phyloP scores from a whole-genome alignment of 768 basidiomycete species.

The Suillus placidus region DNA sequence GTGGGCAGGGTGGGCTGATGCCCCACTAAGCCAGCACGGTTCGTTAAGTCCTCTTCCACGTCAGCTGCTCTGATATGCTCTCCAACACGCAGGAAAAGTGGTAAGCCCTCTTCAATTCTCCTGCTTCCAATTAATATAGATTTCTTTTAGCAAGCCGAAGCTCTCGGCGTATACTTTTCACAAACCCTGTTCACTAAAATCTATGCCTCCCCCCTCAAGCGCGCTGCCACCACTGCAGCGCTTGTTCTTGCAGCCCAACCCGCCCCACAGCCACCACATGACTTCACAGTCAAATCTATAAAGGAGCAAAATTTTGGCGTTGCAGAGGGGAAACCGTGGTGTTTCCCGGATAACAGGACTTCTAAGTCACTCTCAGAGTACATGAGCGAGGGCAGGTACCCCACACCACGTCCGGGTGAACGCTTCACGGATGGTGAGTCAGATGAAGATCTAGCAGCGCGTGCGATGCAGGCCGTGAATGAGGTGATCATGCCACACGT shows the following conservation, averaged over 20 bases:
- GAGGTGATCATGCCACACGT: constrained; percentile 58
- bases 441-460: constrained; percentile 56
- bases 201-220: constrained; percentile 66
- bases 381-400: constrained; percentile 55
- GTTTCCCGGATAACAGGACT: constrained; percentile 18
- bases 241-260: constrained; percentile 53
- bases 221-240: constrained; percentile 63
- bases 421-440: constrained; percentile 77
- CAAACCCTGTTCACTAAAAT: constrained; percentile 53
- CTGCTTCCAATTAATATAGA: not conserved
- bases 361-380: constrained; percentile 45
- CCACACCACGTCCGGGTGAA: constrained; percentile 44
- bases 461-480: constrained; percentile 55
- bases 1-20: constrained; percentile 80
- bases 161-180: constrained; percentile 58
- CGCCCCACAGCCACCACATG: constrained; percentile 43
- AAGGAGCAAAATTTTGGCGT: constrained; percentile 73
- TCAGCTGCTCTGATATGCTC: constrained; percentile 8
- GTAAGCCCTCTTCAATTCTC: constrained; percentile 34
- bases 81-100: constrained; percentile 50
- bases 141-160: constrained; percentile 59
- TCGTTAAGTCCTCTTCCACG: constrained; percentile 19
- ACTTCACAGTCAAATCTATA: constrained; percentile 47
- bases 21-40: constrained; percentile 78
- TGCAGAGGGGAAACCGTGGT: constrained; percentile 67